A percentile compares a stretch with the other conserved stretches of the same genome.
Conservation (phyloP, 305 asterid species). For the Solanum hybrid region DNA sequence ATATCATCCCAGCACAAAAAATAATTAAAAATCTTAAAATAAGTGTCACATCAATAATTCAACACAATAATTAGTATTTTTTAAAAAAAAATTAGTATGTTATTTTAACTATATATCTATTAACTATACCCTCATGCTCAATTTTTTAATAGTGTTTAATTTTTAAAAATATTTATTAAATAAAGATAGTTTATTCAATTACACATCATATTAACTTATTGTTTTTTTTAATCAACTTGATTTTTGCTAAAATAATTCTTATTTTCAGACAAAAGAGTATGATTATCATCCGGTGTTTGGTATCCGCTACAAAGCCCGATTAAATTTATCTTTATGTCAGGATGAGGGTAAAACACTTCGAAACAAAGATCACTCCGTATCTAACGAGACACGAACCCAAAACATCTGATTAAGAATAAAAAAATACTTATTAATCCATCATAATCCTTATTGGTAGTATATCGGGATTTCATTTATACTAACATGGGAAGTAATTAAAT, state of each 20-base stretch:
- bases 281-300: too few species aligned
- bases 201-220: not conserved
- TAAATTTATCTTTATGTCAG: too few species aligned
- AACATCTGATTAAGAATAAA: fast-evolving
- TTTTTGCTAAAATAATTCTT: not conserved
- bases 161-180: not conserved
- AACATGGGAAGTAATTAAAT: not conserved
- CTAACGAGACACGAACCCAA: too few species aligned
- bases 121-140: not conserved
- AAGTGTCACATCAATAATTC: not conserved
- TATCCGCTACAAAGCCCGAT: fast-evolving
- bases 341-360: too few species aligned
- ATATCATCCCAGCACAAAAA: not conserved
- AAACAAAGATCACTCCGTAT: not conserved
- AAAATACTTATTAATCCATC: too few species aligned
- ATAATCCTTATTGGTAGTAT: not conserved
- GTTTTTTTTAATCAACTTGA: not conserved
- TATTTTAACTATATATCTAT: not conserved
- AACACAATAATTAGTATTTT: not conserved
- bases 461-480: not conserved
- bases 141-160: not conserved
- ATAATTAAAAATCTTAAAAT: not conserved
- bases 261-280: not conserved
- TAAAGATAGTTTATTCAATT: not conserved
- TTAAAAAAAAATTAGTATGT: not conserved